Evolutionary conservation across 2,329 filamentous ascomycete genomes (phyloP).

Genomic region (Colletotrichum falcatum): DNA sequence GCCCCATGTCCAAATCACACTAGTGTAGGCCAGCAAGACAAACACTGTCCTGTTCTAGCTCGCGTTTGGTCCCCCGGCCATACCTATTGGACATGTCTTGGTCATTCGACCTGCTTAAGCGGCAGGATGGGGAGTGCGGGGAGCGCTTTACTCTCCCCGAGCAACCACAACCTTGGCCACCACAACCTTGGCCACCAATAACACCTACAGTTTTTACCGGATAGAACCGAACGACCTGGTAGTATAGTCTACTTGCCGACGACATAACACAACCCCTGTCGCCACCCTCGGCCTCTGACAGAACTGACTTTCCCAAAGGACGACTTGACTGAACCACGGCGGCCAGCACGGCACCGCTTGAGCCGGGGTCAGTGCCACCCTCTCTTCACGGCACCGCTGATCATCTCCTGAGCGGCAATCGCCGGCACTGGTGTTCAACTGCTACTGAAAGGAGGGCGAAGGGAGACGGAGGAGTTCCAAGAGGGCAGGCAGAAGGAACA

Average conservation of each 20-base stretch:
- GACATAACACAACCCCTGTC: constrained; percentile 33
- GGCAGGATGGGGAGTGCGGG: constrained; percentile 34
- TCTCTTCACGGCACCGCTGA: background rate
- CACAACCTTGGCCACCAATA: constrained; percentile 28
- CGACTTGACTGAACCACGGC: constrained; percentile 7
- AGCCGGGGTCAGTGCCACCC: constrained; percentile 10
- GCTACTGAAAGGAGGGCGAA: background rate
- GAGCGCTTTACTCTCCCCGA: constrained; percentile 19
- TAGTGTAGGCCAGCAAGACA: background rate
- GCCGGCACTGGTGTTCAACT: background rate
- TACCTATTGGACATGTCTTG: constrained; percentile 26
- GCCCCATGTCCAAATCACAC: background rate
- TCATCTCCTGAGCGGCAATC: background rate
- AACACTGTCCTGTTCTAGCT: background rate
- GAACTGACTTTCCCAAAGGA: background rate
- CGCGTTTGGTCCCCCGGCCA: constrained; percentile 12
- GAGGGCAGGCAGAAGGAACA: background rate
- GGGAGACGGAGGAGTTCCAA: background rate
- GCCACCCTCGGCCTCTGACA: constrained; percentile 2
- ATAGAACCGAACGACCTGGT: constrained; percentile 35
- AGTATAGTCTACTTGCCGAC: constrained; percentile 37
- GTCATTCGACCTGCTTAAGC: constrained; percentile 32
- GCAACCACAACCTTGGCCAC: constrained; percentile 23
- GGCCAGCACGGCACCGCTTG: constrained; percentile 18
- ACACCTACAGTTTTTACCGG: constrained; percentile 26